Evolutionary conservation across 2,329 filamentous ascomycete species (phyloP).

Genomic region (Botryosphaeria dothidea): DNA sequence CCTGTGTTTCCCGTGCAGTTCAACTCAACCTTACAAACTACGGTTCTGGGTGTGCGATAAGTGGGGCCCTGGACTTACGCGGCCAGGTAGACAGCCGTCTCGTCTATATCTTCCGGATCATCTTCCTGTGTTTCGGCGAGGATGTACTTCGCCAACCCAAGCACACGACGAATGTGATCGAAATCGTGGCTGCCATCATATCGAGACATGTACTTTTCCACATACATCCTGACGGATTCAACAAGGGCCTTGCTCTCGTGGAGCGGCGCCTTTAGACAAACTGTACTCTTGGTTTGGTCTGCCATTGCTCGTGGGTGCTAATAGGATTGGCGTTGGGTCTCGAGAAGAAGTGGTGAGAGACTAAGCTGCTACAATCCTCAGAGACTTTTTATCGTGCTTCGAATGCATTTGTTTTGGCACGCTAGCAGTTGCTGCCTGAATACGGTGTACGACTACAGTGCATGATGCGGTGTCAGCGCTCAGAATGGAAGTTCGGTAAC

Average conservation of each 20-base stretch:
- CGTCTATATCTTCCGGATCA: slow-evolving; percentile 47
- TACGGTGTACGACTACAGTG: not conserved
- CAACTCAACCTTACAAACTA: not conserved
- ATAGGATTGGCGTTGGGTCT: not conserved
- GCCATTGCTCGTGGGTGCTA: slow-evolving; percentile 29
- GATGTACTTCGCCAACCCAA: slow-evolving; percentile 70
- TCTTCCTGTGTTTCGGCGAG: slow-evolving; percentile 51
- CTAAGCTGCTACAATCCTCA: not conserved
- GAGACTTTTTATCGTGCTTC: not conserved
- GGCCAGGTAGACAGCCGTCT: slow-evolving; percentile 63
- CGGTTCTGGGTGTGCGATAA: not conserved
- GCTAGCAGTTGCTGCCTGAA: not conserved
- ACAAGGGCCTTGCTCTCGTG: slow-evolving; percentile 28
- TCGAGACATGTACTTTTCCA: slow-evolving; percentile 39
- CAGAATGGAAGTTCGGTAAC: not conserved
- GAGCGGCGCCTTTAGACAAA: slow-evolving; percentile 37
- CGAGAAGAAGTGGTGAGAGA: not conserved
- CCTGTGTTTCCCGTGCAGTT: no score
- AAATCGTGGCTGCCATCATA: slow-evolving; percentile 75
- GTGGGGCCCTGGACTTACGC: slow-evolving; percentile 42
- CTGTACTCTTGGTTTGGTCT: slow-evolving; percentile 56
- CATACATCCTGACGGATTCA: slow-evolving; percentile 32
- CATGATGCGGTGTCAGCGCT: not conserved
- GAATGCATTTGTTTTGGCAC: not conserved
- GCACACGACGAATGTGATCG: slow-evolving; percentile 77